phyloP scores from a whole-genome alignment of 345 rosid species.

The Laguncularia racemosa region DNA sequence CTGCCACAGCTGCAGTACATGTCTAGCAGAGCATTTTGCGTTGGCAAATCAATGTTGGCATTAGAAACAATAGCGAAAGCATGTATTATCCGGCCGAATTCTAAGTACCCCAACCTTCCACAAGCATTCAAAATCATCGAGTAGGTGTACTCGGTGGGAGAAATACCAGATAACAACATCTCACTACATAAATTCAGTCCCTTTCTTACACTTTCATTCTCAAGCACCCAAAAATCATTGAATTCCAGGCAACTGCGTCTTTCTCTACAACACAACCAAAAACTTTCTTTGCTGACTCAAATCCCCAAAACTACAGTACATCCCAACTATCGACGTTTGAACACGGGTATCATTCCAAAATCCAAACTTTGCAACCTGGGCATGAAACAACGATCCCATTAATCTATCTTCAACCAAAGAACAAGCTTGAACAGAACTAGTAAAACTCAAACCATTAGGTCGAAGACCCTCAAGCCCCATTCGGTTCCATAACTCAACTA shows the following conservation, averaged over 20 bases:
- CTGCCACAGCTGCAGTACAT: conserved; percentile 72
- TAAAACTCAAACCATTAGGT: conserved; percentile 61
- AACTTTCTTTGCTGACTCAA: conserved; percentile 43
- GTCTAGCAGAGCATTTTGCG: conserved; percentile 75
- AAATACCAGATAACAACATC: conserved; percentile 47
- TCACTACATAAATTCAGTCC: conserved; percentile 34
- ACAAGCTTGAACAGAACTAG: conserved; percentile 64
- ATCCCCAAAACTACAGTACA: conserved; percentile 62
- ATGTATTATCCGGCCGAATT: conserved; percentile 43
- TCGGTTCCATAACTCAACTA: conserved; percentile 23
- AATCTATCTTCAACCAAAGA: conserved; percentile 36
- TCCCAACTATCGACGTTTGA: conserved; percentile 71
- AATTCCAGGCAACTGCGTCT: conserved; percentile 75
- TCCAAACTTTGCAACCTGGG: conserved; percentile 43
- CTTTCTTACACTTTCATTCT: conserved; percentile 42
- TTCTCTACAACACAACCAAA: conserved; percentile 38
- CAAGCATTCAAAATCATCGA: conserved; percentile 69
- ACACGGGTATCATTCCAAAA: conserved; percentile 35
- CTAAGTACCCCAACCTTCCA: conserved; percentile 37
- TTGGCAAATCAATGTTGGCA: conserved; percentile 38
- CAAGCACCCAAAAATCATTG: conserved; percentile 57
- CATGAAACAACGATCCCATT: conserved; percentile 48
- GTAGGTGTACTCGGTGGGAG: conserved; percentile 58
- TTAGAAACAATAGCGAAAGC: conserved; percentile 39
- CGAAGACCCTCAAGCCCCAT: conserved; percentile 39